phyloP scores from a whole-genome alignment of 257 asterid genomes.

The Scutellaria barbata region DNA sequence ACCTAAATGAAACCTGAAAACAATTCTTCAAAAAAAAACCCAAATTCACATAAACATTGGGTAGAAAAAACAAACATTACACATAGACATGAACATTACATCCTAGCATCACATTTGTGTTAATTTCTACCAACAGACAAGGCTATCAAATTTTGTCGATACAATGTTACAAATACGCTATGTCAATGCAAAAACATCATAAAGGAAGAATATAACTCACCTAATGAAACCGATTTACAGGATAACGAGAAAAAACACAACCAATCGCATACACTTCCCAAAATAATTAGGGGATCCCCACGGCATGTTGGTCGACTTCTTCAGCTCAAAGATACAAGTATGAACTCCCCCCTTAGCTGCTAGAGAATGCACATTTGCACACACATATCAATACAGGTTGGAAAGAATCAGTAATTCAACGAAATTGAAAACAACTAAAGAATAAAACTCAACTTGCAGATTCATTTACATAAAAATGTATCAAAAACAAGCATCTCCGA shows the following conservation, averaged over 20 bases:
- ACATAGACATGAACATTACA: not conserved
- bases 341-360: slow-evolving; percentile 42
- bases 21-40: not conserved
- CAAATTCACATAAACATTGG: not conserved
- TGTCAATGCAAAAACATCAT: not conserved
- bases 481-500: not conserved
- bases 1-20: not conserved
- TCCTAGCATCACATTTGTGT: not conserved
- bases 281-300: slow-evolving; percentile 66
- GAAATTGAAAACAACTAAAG: not conserved
- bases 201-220: slow-evolving; percentile 46
- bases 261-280: slow-evolving; percentile 65
- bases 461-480: not conserved
- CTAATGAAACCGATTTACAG: slow-evolving; percentile 54
- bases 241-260: slow-evolving; percentile 71
- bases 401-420: not conserved
- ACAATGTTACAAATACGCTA: not conserved
- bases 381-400: slow-evolving; percentile 1
- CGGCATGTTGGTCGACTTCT: slow-evolving; percentile 65
- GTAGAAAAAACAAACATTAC: not conserved
- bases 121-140: not conserved
- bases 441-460: not conserved
- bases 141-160: not conserved
- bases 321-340: slow-evolving; percentile 40
- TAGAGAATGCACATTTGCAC: not conserved